A percentile compares a stretch with the other conserved stretches of the same genome.
These are phyloP conservation scores for Kentomonas sorsogonicus DNA, from an alignment of 208 protist species.

Conservation along the genomic window DNA sequence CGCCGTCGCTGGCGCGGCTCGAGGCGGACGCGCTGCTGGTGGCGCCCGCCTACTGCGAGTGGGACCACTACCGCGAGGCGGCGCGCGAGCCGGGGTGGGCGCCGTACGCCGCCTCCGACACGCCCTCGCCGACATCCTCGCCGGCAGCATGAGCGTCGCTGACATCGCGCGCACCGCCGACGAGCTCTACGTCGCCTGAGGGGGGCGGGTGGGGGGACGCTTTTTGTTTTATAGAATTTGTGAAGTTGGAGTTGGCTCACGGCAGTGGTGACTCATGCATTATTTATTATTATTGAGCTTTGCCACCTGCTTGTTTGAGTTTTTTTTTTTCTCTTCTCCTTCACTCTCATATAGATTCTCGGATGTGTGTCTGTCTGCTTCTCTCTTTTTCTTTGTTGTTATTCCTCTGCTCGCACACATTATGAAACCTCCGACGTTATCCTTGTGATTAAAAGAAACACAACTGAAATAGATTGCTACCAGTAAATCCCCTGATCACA, in stretches of 20 bases:
- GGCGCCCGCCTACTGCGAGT: slow-evolving; percentile 49
- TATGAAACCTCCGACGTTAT: no score
- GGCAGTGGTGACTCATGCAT: no score
- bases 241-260: no score
- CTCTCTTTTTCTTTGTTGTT: background rate
- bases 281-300: no score
- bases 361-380: background rate
- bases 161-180: slow-evolving; percentile 8
- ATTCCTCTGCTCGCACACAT: background rate
- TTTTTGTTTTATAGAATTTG: background rate
- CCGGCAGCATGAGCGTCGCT: slow-evolving; percentile 15
- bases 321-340: background rate
- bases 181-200: slow-evolving; percentile 1
- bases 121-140: slow-evolving; percentile 28
- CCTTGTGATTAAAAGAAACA: no score
- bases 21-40: slow-evolving; percentile 44
- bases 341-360: background rate
- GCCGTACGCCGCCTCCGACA: slow-evolving; percentile 34
- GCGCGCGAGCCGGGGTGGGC: slow-evolving; percentile 63
- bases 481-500: no score
- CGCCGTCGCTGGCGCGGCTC: slow-evolving; percentile 25
- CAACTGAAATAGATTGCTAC: no score
- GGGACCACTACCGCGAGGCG: slow-evolving; percentile 75
- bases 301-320: no score
- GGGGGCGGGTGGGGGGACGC: background rate